Evolutionary conservation across 352 stramenopile species (phyloP).

Genomic region (Pythium coloratum): DNA sequence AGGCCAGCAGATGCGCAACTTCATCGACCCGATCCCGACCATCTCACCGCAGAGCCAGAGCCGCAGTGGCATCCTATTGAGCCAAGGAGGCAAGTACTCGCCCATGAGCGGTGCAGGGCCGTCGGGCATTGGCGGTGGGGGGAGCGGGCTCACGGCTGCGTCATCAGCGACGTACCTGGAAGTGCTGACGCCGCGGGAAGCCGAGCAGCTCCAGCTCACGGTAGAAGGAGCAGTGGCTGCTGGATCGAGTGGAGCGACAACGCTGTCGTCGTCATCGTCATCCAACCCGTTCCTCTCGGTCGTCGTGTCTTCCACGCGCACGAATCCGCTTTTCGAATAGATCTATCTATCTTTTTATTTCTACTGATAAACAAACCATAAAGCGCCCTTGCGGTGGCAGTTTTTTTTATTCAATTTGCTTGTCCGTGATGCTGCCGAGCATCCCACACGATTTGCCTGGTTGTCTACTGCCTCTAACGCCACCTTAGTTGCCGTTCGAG

Average conservation of each 20-base stretch:
- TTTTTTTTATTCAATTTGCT: not conserved
- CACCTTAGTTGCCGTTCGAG: constrained; percentile 59
- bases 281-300: constrained; percentile 51
- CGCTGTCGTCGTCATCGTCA: constrained; percentile 20
- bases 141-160: not conserved
- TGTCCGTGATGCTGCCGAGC: not conserved
- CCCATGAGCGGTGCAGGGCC: constrained; percentile 23
- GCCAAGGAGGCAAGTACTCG: constrained; percentile 36
- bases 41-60: constrained; percentile 29
- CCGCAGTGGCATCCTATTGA: constrained; percentile 25
- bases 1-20: constrained; percentile 67
- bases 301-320: constrained; percentile 56
- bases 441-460: not conserved
- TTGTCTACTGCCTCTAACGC: not conserved
- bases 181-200: constrained; percentile 22
- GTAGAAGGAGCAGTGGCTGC: constrained; percentile 13
- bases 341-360: constrained; percentile 3
- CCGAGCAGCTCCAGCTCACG: constrained; percentile 17
- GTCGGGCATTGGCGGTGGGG: not conserved
- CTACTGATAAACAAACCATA: not conserved
- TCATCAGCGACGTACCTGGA: constrained; percentile 25
- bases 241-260: constrained; percentile 11
- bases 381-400: not conserved
- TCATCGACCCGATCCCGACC: constrained; percentile 57
- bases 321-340: constrained; percentile 62